Base-by-base conservation (phyloP, 805 yeast species). In the Naumovozyma castellii region DNA sequence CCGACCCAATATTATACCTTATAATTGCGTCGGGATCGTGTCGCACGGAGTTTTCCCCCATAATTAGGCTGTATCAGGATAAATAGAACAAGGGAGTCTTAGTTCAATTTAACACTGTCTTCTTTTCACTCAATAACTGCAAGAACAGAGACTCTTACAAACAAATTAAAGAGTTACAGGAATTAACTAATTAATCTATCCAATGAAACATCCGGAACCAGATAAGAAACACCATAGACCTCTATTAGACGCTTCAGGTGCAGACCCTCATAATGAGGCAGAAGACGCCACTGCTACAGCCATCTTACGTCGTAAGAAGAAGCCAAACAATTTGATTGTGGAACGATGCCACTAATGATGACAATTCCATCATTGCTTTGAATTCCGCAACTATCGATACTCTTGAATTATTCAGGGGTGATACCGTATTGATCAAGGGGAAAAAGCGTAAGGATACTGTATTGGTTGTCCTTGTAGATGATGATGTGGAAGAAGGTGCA, bases 381-480 rank as follows among this genome's bases (percentile, higher is more conserved):
- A 82, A 94, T 29, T 84, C 95, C n/a, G 81, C 80, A 63, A 92
- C 97, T 14, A 84, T 92, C 94, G 98, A 92, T 59, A 72, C 81
- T 56, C 72, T 92, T 45, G 94, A 92, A 65, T 73, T 92, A 61
- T 92, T 92, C 75, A 78, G 97, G 47, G 99, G 99, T 53, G 99
- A 92, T 61, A 92, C 97, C 28, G 97, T 92, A 15, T 71, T 87
- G 44, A 95, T 92, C 51, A 90, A 88, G 68, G 99, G 99, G 57
- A 92, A 92, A 72, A 92, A 86, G 77, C 80, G 98, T 69, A 88
- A 83, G 64, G 98, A 92, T 58, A 92, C 99, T 18, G 97, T 92
- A n/a, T 73, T 92, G 62, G 85, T 92, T 64, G 99, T 90, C 27
- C 72, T 92, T 51, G 87, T 94, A 28, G 97, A 92, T 61, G 98